Conservation (phyloP, 805 yeast species). For the Nakazawaea pomicola region DNA sequence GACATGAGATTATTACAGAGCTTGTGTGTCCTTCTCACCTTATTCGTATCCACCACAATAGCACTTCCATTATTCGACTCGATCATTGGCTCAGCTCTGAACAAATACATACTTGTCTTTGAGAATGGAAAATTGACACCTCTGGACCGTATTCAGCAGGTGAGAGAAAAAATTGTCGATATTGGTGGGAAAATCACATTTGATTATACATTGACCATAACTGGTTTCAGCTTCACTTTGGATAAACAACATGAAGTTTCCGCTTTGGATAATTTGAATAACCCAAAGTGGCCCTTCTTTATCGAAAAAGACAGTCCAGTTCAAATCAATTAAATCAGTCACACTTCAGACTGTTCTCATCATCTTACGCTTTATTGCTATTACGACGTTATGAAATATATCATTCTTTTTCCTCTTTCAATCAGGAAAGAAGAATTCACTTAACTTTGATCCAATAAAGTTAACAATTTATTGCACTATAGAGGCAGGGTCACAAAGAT, state of each 20-base stretch:
- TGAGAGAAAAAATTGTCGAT: conserved; percentile 28
- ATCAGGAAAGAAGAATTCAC: too few relatives aligned
- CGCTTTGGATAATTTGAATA: conserved; percentile 6
- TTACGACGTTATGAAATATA: background rate
- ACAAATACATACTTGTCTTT: conserved; percentile 13
- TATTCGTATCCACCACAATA: background rate
- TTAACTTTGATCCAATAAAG: too few relatives aligned
- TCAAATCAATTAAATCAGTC: background rate
- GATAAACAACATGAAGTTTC: background rate
- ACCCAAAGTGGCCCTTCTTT: conserved; percentile 32
- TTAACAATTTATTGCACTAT: too few relatives aligned
- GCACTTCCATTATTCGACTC: conserved; percentile 2
- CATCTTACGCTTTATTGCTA: too few relatives aligned
- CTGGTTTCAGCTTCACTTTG: conserved; percentile 41
- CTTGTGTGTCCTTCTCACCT: background rate
- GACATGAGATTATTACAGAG: background rate
- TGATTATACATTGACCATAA: conserved; percentile 39
- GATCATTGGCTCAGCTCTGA: background rate
- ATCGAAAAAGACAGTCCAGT: conserved; percentile 34
- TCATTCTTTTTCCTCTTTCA: too few relatives aligned
- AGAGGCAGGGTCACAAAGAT: too few relatives aligned
- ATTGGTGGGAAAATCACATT: conserved; percentile 42
- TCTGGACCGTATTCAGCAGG: conserved; percentile 19
- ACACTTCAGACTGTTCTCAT: too few relatives aligned
- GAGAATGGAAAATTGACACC: conserved; percentile 14